Base-by-base conservation (phyloP, 345 rosid genomes). In the Microcos paniculata region DNA sequence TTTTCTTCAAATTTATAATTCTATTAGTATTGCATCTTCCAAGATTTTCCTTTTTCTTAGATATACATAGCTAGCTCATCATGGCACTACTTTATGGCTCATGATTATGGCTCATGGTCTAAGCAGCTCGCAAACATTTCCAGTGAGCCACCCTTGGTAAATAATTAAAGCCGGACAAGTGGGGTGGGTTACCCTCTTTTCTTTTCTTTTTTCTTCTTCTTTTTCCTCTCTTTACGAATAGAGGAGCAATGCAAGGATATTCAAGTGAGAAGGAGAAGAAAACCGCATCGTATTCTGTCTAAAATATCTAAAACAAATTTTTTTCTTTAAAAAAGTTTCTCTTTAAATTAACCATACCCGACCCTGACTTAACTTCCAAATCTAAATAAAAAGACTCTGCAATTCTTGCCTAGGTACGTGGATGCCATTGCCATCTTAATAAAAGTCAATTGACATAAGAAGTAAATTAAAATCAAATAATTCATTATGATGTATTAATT, bases 41-140 rank as follows among this genome's bases (percentile, higher is more conserved):
- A 4, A 21, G 23, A 6, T 48, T 30, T 58, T 58, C 35, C 35
- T 42, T 14, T 62, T 57, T 45, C 10, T 21, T 23, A 4, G n/a
- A n/a, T n/a, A n/a, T n/a, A n/a, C 12, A 23, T 63, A 14, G 24
- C 38, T 63, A 14, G 24, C 57, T 45, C 57, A 31, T 26, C n/a
- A 53, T 69, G 33, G 40, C 45, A 49, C 15, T 69, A 49, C 71
- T 24, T 21, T 49, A 46, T 69, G 56, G 72, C n/a, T 53, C 62
- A 70, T 70, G n/a, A 70, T 70, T 52, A n/a, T 48, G 61, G 31
- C 72, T 49, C 72, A 4, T 69, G 56, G 40, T 11, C 56, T 46
- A 30, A 46, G 56, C 19, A 10, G 24, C 21, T 35, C 1, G 24
- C 8, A 35, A 63, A 33, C 68, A 33, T 19, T n/a, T n/a, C 3